Evolutionary conservation across 441 rosid genomes (phyloP).

Genomic region (Macaranga tanarius): DNA sequence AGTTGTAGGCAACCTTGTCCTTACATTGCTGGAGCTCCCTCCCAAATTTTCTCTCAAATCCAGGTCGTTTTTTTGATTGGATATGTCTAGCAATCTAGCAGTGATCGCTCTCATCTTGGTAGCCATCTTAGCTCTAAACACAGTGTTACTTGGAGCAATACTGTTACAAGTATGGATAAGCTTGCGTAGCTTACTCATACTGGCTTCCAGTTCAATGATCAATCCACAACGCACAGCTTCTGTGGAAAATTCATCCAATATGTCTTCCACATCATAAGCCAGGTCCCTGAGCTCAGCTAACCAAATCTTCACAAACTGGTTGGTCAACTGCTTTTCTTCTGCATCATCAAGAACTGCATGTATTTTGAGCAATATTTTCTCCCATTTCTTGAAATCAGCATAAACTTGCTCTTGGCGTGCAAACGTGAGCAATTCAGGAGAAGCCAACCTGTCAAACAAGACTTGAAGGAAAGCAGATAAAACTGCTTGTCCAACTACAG

Average conservation of each 20-base stretch:
- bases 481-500: constrained; percentile 10
- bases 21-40: not conserved
- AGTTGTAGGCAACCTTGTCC: constrained; percentile 10
- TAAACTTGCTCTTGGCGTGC: constrained; percentile 16
- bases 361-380: constrained; percentile 10
- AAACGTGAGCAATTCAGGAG: constrained; percentile 19
- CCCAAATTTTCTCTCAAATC: not conserved
- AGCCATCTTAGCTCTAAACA: not conserved
- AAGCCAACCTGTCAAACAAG: constrained; percentile 13
- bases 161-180: not conserved
- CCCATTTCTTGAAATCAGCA: constrained; percentile 22
- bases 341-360: constrained; percentile 29
- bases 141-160: not conserved
- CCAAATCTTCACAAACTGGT: constrained; percentile 26
- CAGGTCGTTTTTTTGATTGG: not conserved
- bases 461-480: constrained; percentile 3
- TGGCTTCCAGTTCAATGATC: not conserved
- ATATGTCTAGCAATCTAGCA: constrained; percentile 7
- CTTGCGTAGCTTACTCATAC: constrained; percentile 12
- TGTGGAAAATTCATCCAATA: constrained; percentile 22
- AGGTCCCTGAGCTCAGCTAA: constrained; percentile 27
- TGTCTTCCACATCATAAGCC: constrained; percentile 27
- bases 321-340: constrained; percentile 27
- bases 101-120: constrained; percentile 4
- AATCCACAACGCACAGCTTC: constrained; percentile 12